Evolutionary conservation across 352 stramenopile species (phyloP).

Genomic region (Phytophthora litchii): DNA sequence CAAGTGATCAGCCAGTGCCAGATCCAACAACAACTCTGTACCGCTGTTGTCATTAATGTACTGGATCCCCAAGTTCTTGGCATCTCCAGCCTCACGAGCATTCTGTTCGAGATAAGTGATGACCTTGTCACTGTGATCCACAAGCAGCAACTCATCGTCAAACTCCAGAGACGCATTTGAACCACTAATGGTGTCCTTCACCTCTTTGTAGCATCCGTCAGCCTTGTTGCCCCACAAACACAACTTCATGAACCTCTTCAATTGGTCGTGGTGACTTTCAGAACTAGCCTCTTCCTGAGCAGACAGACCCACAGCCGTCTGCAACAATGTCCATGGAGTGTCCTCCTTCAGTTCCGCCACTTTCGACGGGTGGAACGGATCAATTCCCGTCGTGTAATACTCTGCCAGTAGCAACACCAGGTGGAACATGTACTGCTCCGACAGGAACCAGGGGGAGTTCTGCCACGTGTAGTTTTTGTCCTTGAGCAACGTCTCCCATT

Average conservation of each 20-base stretch:
- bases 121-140: constrained; percentile 62
- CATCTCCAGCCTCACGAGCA: constrained; percentile 15
- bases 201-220: constrained; percentile 75
- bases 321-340: constrained; percentile 62
- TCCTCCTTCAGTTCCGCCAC: constrained; percentile 53
- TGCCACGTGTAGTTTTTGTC: constrained; percentile 69
- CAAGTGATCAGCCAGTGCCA: constrained; percentile 70
- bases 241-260: constrained; percentile 69
- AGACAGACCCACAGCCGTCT: constrained; percentile 51
- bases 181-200: constrained; percentile 74
- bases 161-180: constrained; percentile 54
- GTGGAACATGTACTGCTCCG: constrained; percentile 81
- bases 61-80: constrained; percentile 36
- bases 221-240: constrained; percentile 83
- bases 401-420: constrained; percentile 64
- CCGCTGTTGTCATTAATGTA: constrained; percentile 87
- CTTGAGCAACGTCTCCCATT: constrained; percentile 55
- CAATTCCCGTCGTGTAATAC: constrained; percentile 63
- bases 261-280: constrained; percentile 40
- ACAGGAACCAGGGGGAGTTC: constrained; percentile 75
- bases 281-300: constrained; percentile 24
- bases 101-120: constrained; percentile 44
- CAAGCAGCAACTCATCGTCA: constrained; percentile 64
- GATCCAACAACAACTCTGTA: constrained; percentile 71
- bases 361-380: constrained; percentile 75